Base-by-base conservation (phyloP, 192 early-diverging fungal genomes). In the Backusella tuberculispora region DNA sequence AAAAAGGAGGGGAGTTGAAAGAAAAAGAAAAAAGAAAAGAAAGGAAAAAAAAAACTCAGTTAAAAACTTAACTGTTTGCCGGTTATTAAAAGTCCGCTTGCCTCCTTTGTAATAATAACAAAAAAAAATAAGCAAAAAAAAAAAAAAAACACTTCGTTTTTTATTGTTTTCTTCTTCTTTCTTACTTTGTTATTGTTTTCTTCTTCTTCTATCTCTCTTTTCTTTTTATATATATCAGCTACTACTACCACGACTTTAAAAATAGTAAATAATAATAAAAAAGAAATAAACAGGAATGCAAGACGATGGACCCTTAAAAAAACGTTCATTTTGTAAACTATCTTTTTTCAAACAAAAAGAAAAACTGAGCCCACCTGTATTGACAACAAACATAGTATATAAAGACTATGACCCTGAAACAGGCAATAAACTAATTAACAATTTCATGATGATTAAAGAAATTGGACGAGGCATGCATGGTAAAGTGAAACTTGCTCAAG, bases 361-460 rank as follows among this genome's bases (percentile, higher is more conserved):
- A 10, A 67, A 67, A n/a, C 15, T 9, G 13, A n/a, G 60, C 64
- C 65, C 63, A 1, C 21, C 66, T 3, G 93, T 97, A 37, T 90
- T 94, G 71, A 96, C 96, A 80, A 98, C 96, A 3, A 84, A 88
- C 66, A 90, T 84, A 46, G 92, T 98, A 79, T 89, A 89, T 73
- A 91, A 95, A 46, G 90, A 94, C 66, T 90, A 93, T 80, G 95
- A 98, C 76, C 88, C 91, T 48, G 82, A 78, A 47, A 94, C 94
- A 0, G 97, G 97, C 17, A 92, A 93, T 81, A 99, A 99, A 74
- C 92, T 94, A 88, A 94, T 99, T 77, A 99, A 99, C 83, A 88
- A 97, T 69, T 99, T 97, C 82, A 92, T 96, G 85, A 89, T 99
- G 10, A 79, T 98, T 9, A 85, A 85, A 63, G 95, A 97, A 80